phyloP scores from a whole-genome alignment of 2,329 filamentous ascomycete genomes.

The Penicillium verrucosum region DNA sequence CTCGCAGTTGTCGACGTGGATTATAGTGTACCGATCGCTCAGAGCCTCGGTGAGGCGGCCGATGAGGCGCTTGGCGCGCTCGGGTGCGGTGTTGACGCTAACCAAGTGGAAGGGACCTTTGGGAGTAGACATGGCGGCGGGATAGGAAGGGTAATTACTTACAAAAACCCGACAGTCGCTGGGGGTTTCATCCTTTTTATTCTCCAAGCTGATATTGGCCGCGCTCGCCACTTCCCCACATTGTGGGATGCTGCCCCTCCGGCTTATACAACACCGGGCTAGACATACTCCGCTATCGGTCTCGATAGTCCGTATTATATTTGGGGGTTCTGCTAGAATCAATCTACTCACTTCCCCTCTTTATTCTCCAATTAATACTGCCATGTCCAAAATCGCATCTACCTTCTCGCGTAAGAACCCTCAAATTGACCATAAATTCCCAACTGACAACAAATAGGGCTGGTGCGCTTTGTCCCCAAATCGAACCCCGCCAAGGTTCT shows the following conservation, averaged over 20 bases:
- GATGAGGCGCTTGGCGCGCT: constrained; percentile 61
- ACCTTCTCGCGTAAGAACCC: constrained; percentile 35
- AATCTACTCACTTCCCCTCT: background rate
- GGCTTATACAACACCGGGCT: constrained; percentile 22
- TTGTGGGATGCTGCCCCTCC: constrained; percentile 17
- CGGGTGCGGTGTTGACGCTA: constrained; percentile 66
- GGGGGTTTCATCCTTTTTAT: constrained; percentile 20
- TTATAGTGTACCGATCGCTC: constrained; percentile 62
- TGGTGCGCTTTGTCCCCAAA: constrained; percentile 59
- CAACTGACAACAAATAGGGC: constrained; percentile 42
- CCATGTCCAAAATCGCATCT: constrained; percentile 37
- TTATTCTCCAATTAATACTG: background rate
- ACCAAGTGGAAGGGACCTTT: constrained; percentile 61
- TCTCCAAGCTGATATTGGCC: constrained; percentile 7
- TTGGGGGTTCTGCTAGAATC: background rate
- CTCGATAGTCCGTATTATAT: background rate
- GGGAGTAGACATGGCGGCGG: constrained; percentile 33
- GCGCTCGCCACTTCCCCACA: constrained; percentile 18
- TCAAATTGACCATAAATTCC: background rate
- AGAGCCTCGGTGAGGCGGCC: constrained; percentile 60
- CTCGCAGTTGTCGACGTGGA: constrained; percentile 60
- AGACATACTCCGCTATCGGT: constrained; percentile 25
- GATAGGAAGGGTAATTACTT: background rate
- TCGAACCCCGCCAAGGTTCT: constrained; percentile 49
- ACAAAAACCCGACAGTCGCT: constrained; percentile 14